These are phyloP conservation scores for Blumeriella jaapii DNA, from an alignment of 2,329 filamentous ascomycete genomes.

Conservation along the genomic window DNA sequence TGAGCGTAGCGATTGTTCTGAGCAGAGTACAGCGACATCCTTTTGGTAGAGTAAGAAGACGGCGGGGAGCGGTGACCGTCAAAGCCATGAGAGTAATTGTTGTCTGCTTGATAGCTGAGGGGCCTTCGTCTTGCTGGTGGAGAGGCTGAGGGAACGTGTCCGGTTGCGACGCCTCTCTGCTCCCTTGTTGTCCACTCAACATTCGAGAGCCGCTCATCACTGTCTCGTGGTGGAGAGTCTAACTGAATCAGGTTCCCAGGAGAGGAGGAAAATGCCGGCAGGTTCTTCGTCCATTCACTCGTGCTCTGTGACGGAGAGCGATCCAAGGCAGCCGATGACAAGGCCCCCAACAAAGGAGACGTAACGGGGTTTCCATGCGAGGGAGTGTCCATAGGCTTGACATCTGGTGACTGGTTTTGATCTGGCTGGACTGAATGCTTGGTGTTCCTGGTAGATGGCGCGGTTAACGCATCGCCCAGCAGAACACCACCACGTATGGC, in stretches of 20 bases:
- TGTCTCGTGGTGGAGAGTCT: conserved; percentile 33
- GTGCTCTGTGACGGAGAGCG: conserved; percentile 22
- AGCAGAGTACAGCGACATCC: conserved; percentile 43
- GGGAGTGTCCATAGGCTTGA: conserved; percentile 17
- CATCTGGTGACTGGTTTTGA: conserved; percentile 20
- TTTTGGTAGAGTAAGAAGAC: conserved; percentile 31
- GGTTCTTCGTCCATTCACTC: conserved; percentile 35
- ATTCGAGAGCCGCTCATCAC: conserved; percentile 22
- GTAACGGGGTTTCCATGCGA: conserved; percentile 18
- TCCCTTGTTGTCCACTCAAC: conserved; percentile 25
- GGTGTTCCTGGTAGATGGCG: conserved; percentile 13
- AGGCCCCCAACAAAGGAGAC: conserved; percentile 24
- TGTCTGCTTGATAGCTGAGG: conserved; percentile 39
- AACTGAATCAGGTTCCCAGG: conserved; percentile 32
- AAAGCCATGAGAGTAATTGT: conserved; percentile 23
- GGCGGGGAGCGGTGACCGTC: conserved; percentile 39
- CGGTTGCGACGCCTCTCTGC: conserved; percentile 19
- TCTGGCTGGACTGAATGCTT: conserved; percentile 14
- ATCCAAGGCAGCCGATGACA: conserved; percentile 23
- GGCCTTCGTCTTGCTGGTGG: conserved; percentile 33
- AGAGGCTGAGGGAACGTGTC: conserved; percentile 23
- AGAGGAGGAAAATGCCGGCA: conserved; percentile 32
- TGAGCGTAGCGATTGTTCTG: conserved; percentile 34
- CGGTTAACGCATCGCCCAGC: conserved; percentile 8
- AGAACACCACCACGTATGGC: not conserved